These are phyloP conservation scores for Globisporangium yorkense DNA, from an alignment of 352 stramenopile species.

Conservation along the genomic window DNA sequence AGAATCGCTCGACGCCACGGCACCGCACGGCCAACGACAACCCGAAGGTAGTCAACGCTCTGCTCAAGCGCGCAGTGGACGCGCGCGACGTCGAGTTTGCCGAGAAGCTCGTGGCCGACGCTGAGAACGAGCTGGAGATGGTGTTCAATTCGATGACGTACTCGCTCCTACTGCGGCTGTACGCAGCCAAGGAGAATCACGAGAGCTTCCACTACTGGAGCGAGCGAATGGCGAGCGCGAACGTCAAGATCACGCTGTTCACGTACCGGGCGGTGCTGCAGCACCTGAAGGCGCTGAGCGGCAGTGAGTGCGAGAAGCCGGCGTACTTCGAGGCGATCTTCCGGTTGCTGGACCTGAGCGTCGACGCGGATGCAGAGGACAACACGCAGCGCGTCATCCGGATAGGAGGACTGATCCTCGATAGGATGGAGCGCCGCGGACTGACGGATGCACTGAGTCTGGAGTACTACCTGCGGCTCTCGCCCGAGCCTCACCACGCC, in stretches of 20 bases:
- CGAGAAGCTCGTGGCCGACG: slow-evolving; percentile 44
- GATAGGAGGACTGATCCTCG: slow-evolving; percentile 23
- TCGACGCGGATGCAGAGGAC: background rate
- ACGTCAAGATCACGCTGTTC: slow-evolving; percentile 42
- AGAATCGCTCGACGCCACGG: slow-evolving; percentile 9
- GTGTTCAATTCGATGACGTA: slow-evolving; percentile 68
- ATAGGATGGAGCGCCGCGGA: slow-evolving; percentile 25
- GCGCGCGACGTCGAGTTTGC: slow-evolving; percentile 41
- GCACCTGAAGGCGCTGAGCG: slow-evolving; percentile 32
- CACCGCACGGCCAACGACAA: slow-evolving; percentile 15
- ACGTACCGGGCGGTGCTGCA: slow-evolving; percentile 45
- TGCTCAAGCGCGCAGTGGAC: slow-evolving; percentile 52
- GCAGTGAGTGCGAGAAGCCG: slow-evolving; percentile 8
- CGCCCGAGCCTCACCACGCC: slow-evolving; percentile 25
- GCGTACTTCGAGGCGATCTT: slow-evolving; percentile 23
- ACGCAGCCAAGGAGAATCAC: slow-evolving; percentile 37
- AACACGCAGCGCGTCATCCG: slow-evolving; percentile 9
- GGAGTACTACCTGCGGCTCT: slow-evolving; percentile 37
- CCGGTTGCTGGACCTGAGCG: slow-evolving; percentile 20
- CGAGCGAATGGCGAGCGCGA: slow-evolving; percentile 30
- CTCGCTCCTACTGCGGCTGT: slow-evolving; percentile 63
- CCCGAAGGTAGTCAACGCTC: slow-evolving; percentile 47
- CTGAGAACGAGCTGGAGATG: slow-evolving; percentile 28
- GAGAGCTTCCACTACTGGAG: slow-evolving; percentile 44
- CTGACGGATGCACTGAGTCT: slow-evolving; percentile 36